Base-by-base conservation (phyloP, 192 early-diverging fungal genomes). In the Irineochytrium annulatum region DNA sequence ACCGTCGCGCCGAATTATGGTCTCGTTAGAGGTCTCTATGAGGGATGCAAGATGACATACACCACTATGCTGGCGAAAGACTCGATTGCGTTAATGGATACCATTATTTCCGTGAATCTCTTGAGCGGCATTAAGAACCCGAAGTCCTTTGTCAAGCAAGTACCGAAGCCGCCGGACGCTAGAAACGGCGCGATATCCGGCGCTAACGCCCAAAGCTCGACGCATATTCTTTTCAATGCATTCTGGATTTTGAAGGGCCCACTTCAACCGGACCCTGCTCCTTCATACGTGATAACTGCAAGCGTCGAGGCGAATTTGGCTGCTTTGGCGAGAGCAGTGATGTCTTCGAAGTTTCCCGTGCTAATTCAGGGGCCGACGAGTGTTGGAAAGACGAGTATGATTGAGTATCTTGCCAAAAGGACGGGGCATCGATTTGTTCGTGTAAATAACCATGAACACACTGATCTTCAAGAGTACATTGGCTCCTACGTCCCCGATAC, bases 391-490 rank as follows among this genome's bases (percentile, higher is more conserved):
- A 99, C 97, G 0, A 90, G 87, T 57, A 98, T 99, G 91, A 89
- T 99, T 52, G 92, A 97, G 68, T 93, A 94, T 57, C 70, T 99
- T 57, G 97, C 97, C 14, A 85, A 89, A 43, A 57, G 75, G 16
- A 89, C 93, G 0, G 92, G 93, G n/a, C 95, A 97, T 73, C 74
- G 75, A 14, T 97, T 98, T 73, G 91, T 99, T 24, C 87, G 97
- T 39, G 93, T 99, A 68, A 99, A 99, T 73, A 98, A 99, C 71
- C 97, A 99, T 75, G 95, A 97, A 72, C 94, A 96, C 69, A 99
- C 97, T 1, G 97, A 99, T 67, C 62, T 99, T 63, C 93, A 97
- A 71, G 95, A 97, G 73, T 99, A 97, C 67, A 75, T 99, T 33
- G 97, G 97, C 53, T 84, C 89, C 0, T 99, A 97, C 62, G 83